Percentiles rank a stretch among this genome's conserved stretches.
phyloP scores from a whole-genome alignment of 2,329 filamentous ascomycete species.

The Endoconidiophora polonica region DNA sequence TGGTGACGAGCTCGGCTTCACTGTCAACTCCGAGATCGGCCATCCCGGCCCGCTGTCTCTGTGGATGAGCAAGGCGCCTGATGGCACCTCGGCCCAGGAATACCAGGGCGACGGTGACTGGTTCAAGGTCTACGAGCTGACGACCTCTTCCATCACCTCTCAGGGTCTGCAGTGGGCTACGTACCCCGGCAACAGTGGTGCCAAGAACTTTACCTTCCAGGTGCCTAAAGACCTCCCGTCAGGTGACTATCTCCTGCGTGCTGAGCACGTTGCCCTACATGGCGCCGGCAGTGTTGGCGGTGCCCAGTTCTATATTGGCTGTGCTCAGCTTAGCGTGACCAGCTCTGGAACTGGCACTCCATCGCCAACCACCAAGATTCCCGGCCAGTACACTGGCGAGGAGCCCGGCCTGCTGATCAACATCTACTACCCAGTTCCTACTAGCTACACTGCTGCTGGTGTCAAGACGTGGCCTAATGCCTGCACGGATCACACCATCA shows the following conservation, averaged over 20 bases:
- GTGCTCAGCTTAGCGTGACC: slow-evolving; percentile 20
- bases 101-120: slow-evolving; percentile 22
- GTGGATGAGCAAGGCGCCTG: slow-evolving; percentile 23
- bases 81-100: slow-evolving; percentile 19
- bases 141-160: slow-evolving; percentile 12
- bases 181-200: slow-evolving; percentile 12
- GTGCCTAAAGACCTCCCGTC: slow-evolving; percentile 28
- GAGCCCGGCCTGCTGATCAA: slow-evolving; percentile 26
- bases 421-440: slow-evolving; percentile 26
- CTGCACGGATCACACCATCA: slow-evolving; percentile 24
- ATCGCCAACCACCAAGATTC: slow-evolving; percentile 22
- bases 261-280: slow-evolving; percentile 33
- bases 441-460: slow-evolving; percentile 18
- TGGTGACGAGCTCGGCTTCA: slow-evolving; percentile 24
- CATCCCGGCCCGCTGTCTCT: slow-evolving; percentile 24
- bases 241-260: slow-evolving; percentile 32
- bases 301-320: slow-evolving; percentile 30
- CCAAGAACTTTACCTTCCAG: slow-evolving; percentile 21
- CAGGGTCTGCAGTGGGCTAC: slow-evolving; percentile 13
- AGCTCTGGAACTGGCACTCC: slow-evolving; percentile 26
- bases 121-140: slow-evolving; percentile 23
- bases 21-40: slow-evolving; percentile 22
- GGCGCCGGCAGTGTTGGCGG: slow-evolving; percentile 24
- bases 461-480: slow-evolving; percentile 19
- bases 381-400: slow-evolving; percentile 23